These are phyloP conservation scores for Hypoxylon trugodes DNA, from an alignment of 495 filamentous ascomycete genomes.

Conservation along the genomic window DNA sequence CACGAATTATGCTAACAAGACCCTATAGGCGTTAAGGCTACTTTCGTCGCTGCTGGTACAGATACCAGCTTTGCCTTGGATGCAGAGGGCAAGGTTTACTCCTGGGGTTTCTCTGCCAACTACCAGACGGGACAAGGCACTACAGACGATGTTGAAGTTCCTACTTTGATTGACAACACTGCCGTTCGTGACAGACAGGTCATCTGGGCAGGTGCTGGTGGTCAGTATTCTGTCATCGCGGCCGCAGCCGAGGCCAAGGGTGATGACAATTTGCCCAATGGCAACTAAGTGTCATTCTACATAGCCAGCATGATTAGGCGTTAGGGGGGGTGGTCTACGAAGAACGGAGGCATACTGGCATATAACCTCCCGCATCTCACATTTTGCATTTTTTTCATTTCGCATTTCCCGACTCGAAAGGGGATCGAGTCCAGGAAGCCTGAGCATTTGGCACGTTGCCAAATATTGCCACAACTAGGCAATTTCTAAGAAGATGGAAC, in stretches of 20 bases:
- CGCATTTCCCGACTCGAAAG: background rate
- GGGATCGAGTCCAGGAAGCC: background rate
- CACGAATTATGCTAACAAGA: constrained; percentile 18
- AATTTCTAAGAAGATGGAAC: background rate
- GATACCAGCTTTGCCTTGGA: constrained; percentile 68
- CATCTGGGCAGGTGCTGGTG: constrained; percentile 65
- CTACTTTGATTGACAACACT: constrained; percentile 66
- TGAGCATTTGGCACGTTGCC: background rate
- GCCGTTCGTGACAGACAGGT: constrained; percentile 63
- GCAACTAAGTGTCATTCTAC: background rate
- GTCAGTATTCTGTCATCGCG: constrained; percentile 68
- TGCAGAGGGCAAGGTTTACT: constrained; percentile 62
- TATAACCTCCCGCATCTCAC: no score
- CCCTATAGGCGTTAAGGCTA: constrained; percentile 32
- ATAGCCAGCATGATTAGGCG: background rate
- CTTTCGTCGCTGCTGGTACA: constrained; percentile 54
- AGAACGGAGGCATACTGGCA: constrained; percentile 1
- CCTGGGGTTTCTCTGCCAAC: constrained; percentile 74
- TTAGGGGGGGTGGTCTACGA: background rate
- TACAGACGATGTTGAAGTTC: constrained; percentile 60
- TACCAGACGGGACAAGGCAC: constrained; percentile 71
- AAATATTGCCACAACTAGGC: constrained; percentile 2
- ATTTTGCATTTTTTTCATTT: no score
- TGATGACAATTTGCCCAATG: constrained; percentile 3
- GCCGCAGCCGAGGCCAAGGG: constrained; percentile 7